phyloP scores from a whole-genome alignment of 2,329 filamentous ascomycete genomes.

The Alternaria panax region DNA sequence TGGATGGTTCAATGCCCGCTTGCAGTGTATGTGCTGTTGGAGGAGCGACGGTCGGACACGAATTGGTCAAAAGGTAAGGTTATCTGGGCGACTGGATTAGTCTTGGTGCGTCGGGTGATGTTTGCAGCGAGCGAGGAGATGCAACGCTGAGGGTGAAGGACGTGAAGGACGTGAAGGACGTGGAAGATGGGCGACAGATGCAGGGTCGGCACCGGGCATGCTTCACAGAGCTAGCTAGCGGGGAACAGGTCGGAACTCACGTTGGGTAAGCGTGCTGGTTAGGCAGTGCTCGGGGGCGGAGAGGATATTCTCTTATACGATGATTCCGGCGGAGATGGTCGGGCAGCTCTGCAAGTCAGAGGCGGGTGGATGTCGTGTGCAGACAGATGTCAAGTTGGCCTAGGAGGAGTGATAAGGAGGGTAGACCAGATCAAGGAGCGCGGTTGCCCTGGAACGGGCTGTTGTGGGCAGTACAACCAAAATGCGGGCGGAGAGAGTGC shows the following conservation, averaged over 20 bases:
- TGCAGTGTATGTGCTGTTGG: slow-evolving; percentile 32
- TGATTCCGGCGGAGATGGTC: slow-evolving; percentile 17
- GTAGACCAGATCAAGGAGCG: slow-evolving; percentile 48
- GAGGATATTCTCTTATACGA: slow-evolving; percentile 41
- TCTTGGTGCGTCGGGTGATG: not conserved
- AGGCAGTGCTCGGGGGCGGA: slow-evolving; percentile 30
- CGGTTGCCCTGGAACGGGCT: slow-evolving; percentile 47
- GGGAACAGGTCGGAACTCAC: slow-evolving; percentile 31
- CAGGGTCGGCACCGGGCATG: slow-evolving; percentile 28
- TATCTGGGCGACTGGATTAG: slow-evolving; percentile 37
- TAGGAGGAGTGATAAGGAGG: slow-evolving; percentile 44
- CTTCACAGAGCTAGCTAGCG: slow-evolving; percentile 36
- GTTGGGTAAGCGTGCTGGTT: slow-evolving; percentile 29
- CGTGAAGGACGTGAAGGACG: not conserved
- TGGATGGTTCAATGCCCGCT: slow-evolving; percentile 33
- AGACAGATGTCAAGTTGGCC: slow-evolving; percentile 20
- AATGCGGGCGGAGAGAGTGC: slow-evolving; percentile 46
- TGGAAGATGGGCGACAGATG: slow-evolving; percentile 18
- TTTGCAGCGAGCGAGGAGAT: not conserved
- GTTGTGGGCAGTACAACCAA: slow-evolving; percentile 37
- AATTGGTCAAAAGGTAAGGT: slow-evolving; percentile 29
- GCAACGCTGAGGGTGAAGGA: not conserved
- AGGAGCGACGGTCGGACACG: slow-evolving; percentile 36
- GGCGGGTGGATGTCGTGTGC: slow-evolving; percentile 23
- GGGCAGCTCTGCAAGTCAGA: slow-evolving; percentile 38